Percentiles rank a stretch among this genome's conserved stretches.
phyloP scores from a whole-genome alignment of 768 basidiomycete genomes.

The Russula sp. region DNA sequence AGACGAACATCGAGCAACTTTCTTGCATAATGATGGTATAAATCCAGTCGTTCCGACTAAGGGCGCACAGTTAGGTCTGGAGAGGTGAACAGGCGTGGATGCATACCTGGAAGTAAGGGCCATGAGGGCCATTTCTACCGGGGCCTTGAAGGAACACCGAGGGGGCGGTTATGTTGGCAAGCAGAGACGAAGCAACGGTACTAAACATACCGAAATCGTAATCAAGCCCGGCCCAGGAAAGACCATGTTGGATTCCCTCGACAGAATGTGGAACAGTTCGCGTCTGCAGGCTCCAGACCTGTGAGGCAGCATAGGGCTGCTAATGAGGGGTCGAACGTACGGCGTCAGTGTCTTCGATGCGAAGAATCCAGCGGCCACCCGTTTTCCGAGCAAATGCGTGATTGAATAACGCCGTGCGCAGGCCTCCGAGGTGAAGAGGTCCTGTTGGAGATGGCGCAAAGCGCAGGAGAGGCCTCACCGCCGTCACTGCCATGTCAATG shows the following conservation, averaged over 20 bases:
- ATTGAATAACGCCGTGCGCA: conserved; percentile 92
- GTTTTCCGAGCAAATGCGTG: conserved; percentile 76
- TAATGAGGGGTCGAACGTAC: conserved; percentile 41
- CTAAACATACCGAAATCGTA: conserved; percentile 76
- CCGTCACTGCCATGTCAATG: background rate
- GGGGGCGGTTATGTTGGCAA: background rate
- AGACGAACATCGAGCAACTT: conserved; percentile 67
- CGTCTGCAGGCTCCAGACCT: conserved; percentile 40
- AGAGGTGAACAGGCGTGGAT: background rate
- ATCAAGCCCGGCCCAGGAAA: conserved; percentile 87
- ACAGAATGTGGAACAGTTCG: conserved; percentile 80
- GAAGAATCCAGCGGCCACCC: conserved; percentile 83
- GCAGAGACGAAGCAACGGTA: background rate
- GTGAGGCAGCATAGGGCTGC: background rate
- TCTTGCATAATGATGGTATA: conserved; percentile 70
- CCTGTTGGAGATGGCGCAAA: conserved; percentile 99
- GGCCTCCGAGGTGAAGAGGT: conserved; percentile 86
- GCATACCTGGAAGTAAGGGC: conserved; percentile 81
- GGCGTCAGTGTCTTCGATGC: conserved; percentile 93
- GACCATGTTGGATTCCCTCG: conserved; percentile 64
- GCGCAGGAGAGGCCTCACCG: conserved; percentile 48
- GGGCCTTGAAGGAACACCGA: conserved; percentile 51
- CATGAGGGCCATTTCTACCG: conserved; percentile 64
- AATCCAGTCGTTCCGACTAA: conserved; percentile 82
- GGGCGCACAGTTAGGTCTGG: conserved; percentile 7